Percentiles rank a stretch among this genome's conserved stretches.
Evolutionary conservation across 768 basidiomycete genomes (phyloP).

Genomic region (Hysterangium stoloniferum): DNA sequence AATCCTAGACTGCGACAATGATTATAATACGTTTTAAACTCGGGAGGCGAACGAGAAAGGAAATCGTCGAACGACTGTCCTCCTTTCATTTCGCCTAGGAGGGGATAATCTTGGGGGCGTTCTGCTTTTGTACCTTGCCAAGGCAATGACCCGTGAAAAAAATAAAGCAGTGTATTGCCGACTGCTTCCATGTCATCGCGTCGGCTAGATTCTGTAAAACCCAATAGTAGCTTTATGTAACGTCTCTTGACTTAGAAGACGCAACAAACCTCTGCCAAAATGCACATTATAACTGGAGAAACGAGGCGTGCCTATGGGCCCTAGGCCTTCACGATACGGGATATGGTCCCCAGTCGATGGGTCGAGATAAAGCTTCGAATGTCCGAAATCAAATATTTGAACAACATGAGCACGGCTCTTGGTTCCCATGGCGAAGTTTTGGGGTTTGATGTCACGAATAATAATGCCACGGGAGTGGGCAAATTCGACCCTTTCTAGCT

Average conservation of each 20-base stretch:
- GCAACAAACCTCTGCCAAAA: constrained; percentile 12
- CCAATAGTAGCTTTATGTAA: not conserved
- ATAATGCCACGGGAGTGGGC: constrained; percentile 17
- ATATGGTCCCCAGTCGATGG: constrained; percentile 15
- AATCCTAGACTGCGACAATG: constrained; percentile 17
- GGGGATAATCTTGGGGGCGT: constrained; percentile 3
- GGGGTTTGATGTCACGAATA: constrained; percentile 20
- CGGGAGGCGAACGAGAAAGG: constrained; percentile 10
- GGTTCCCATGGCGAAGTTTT: constrained; percentile 18
- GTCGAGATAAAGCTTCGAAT: constrained; percentile 12
- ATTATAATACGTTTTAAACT: constrained; percentile 14
- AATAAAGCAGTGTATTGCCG: constrained; percentile 28
- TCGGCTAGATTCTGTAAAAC: constrained; percentile 19
- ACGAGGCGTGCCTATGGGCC: constrained; percentile 13
- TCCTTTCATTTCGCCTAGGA: constrained; percentile 17
- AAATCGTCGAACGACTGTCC: not conserved
- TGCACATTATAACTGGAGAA: constrained; percentile 17
- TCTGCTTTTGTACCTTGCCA: constrained; percentile 21
- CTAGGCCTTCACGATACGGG: constrained; percentile 12
- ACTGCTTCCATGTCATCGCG: constrained; percentile 31
- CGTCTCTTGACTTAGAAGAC: not conserved
- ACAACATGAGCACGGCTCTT: constrained; percentile 6
- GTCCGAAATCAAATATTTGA: constrained; percentile 23
- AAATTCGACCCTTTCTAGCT: constrained; percentile 16
- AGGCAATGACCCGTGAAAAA: constrained; percentile 26